phyloP scores from a whole-genome alignment of 176 grass and related monocot genomes.

The Musa acuminata region DNA sequence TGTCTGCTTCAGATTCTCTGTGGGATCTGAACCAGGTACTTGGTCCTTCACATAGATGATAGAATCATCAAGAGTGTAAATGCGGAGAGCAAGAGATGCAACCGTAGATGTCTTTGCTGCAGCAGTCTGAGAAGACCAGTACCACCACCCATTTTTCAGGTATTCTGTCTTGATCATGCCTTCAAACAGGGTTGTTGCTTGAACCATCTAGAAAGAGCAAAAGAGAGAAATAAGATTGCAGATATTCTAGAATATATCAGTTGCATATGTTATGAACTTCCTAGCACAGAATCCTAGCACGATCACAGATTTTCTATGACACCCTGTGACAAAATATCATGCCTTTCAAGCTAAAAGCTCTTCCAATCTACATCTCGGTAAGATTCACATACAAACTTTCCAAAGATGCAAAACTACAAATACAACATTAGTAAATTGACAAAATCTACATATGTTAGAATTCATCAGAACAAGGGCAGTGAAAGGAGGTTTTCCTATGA shows the following conservation, averaged over 20 bases:
- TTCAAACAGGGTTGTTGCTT: conserved; percentile 64
- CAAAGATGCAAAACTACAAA: background rate
- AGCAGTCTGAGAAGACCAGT: conserved; percentile 91
- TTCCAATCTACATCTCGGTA: background rate
- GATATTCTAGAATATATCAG: background rate
- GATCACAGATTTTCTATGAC: background rate
- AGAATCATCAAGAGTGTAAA: conserved; percentile 79
- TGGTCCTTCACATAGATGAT: conserved; percentile 64
- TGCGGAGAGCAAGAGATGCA: conserved; percentile 64
- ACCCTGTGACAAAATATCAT: background rate
- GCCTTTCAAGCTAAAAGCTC: background rate
- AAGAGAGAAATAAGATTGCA: background rate
- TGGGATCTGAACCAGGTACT: conserved; percentile 8
- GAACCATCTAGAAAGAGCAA: conserved; percentile 59
- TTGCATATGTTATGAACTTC: background rate
- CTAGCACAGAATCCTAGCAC: background rate
- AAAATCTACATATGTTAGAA: too few relatives aligned
- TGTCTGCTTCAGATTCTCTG: conserved; percentile 14
- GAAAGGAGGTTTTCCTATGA: too few relatives aligned
- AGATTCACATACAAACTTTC: background rate
- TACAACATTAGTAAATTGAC: background rate
- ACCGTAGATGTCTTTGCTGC: conserved; percentile 74
- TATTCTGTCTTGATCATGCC: conserved; percentile 70
- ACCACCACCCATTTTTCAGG: conserved; percentile 85
- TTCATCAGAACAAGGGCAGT: too few relatives aligned